phyloP scores from a whole-genome alignment of 768 basidiomycete species.

The Russula olivacea region DNA sequence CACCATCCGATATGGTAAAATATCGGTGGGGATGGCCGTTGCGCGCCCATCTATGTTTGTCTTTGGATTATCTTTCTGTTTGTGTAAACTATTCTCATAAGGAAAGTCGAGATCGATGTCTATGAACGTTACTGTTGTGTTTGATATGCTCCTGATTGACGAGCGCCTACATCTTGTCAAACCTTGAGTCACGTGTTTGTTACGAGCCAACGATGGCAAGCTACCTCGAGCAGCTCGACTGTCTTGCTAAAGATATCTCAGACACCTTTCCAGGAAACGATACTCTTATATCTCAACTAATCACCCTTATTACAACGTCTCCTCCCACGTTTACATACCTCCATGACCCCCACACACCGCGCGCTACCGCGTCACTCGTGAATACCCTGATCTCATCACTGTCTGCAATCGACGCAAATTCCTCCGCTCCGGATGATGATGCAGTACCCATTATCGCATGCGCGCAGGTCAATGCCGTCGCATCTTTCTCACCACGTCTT shows the following conservation, averaged over 20 bases:
- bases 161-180: constrained; percentile 3
- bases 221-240: constrained; percentile 21
- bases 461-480: constrained; percentile 48
- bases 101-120: not conserved
- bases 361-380: constrained; percentile 43
- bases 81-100: not conserved
- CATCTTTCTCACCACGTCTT: constrained; percentile 56
- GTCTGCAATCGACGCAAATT: constrained; percentile 18
- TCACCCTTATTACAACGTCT: constrained; percentile 31
- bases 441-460: constrained; percentile 32
- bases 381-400: constrained; percentile 33
- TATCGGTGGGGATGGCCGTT: constrained; percentile 14
- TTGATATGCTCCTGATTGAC: not conserved
- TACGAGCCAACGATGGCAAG: constrained; percentile 15
- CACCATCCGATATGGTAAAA: constrained; percentile 21
- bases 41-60: not conserved
- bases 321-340: constrained; percentile 67
- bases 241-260: constrained; percentile 17
- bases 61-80: not conserved
- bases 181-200: constrained; percentile 6
- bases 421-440: not conserved
- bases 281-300: constrained; percentile 24
- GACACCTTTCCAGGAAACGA: constrained; percentile 28
- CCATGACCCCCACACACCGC: constrained; percentile 49
- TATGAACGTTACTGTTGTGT: too few species aligned